phyloP scores from a whole-genome alignment of 1,284 basidiomycete genomes.

The Ustilago lituana region DNA sequence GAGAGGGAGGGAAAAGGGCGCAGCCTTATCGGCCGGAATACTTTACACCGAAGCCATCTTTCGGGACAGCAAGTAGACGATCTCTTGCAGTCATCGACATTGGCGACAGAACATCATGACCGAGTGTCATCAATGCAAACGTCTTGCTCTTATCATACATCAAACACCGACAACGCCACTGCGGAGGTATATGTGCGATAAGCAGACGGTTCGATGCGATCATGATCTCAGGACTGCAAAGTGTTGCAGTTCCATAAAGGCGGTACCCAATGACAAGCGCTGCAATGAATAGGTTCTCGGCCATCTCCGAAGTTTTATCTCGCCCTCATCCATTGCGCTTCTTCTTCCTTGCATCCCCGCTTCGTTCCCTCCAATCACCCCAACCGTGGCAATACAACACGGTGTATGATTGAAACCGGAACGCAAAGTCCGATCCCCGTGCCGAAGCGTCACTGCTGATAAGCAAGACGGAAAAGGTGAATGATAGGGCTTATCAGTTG shows the following conservation, averaged over 20 bases:
- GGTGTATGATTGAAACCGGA: neutral
- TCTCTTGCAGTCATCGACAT: too few relatives aligned
- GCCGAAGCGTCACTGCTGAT: neutral
- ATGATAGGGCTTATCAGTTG: slow-evolving; percentile 6
- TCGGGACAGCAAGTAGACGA: too few relatives aligned
- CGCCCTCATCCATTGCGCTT: neutral
- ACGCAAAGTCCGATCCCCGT: slow-evolving; percentile 23
- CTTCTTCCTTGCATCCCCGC: neutral
- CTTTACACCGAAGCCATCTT: too few relatives aligned
- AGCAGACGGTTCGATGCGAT: too few relatives aligned
- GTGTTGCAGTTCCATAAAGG: slow-evolving; percentile 3
- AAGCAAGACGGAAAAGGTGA: neutral
- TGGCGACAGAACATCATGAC: too few relatives aligned
- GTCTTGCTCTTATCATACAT: too few relatives aligned
- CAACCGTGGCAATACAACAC: neutral
- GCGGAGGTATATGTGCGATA: too few relatives aligned
- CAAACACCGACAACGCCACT: too few relatives aligned
- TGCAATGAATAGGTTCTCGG: slow-evolving; percentile 4
- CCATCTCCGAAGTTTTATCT: slow-evolving; percentile 44
- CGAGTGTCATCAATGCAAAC: too few relatives aligned
- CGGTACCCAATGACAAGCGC: slow-evolving; percentile 14
- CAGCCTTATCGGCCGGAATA: too few relatives aligned
- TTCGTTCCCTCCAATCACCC: neutral
- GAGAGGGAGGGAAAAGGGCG: too few relatives aligned
- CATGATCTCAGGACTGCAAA: too few relatives aligned